Evolutionary conservation across 2,329 filamentous ascomycete species (phyloP).

Genomic region (Teratosphaeria viscida): DNA sequence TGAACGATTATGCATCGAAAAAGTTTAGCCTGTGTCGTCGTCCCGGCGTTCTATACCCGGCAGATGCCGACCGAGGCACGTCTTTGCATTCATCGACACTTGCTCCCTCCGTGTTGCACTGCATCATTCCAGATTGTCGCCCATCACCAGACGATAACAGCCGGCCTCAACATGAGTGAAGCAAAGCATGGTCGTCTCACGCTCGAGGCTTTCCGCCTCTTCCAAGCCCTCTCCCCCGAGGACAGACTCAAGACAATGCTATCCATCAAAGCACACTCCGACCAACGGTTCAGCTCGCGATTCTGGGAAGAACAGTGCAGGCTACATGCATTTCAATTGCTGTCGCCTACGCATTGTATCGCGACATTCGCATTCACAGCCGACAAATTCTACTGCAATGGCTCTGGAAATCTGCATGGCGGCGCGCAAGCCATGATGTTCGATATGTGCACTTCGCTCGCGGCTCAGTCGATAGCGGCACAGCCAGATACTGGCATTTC

Average conservation of each 20-base stretch:
- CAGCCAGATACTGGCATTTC: conserved; percentile 6
- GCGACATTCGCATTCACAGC: conserved; percentile 37
- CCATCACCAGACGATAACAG: not conserved
- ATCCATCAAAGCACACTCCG: conserved; percentile 1
- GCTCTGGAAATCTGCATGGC: conserved; percentile 41
- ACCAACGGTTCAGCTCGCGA: conserved; percentile 5
- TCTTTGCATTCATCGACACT: not conserved
- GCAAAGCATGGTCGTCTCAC: not conserved
- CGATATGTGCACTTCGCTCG: conserved; percentile 42
- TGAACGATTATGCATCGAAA: not conserved
- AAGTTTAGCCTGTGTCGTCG: not conserved
- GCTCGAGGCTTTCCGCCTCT: not conserved
- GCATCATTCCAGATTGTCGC: not conserved
- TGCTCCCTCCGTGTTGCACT: not conserved
- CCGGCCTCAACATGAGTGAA: not conserved
- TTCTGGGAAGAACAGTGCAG: conserved; percentile 15
- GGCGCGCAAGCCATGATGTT: conserved; percentile 35
- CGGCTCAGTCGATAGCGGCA: conserved; percentile 16
- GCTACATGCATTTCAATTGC: conserved; percentile 24
- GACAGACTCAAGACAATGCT: conserved; percentile 14
- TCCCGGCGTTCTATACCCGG: not conserved
- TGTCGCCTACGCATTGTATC: conserved; percentile 26
- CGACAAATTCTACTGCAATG: conserved; percentile 36
- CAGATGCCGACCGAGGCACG: not conserved
- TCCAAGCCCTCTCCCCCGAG: conserved; percentile 6